Evolutionary conservation across 257 asterid genomes (phyloP), one percentile per base, ranked within the genome.

Genomic region (Ilex asprella): DNA sequence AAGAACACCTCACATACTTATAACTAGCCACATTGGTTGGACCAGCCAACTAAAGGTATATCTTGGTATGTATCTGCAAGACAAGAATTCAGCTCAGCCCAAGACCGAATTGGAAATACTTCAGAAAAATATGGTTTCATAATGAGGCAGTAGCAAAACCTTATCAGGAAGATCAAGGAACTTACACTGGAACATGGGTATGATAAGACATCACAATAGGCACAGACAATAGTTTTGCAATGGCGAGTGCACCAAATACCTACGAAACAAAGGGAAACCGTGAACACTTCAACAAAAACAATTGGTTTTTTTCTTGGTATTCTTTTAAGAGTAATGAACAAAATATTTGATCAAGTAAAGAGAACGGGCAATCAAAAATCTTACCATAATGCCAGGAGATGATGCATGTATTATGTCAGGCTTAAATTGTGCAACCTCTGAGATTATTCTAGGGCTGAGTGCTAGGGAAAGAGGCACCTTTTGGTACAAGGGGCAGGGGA

Each of bases 361-460:
- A 35, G 41, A 21, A 21, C 27, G 41, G 8, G 41, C 41, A 35
- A 35, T 35, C 8, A 35, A 3, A 35, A 61, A 67, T 39, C 65
- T 55, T 60, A 89, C 99, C 99, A 93, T 93, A 62, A 93, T 85
- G 30, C 99, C 99, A 10, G 99, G 99, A 63, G 99, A 93, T 16
- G 99, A 87, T 55, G 99, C 99, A 39, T 93, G 99, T 75, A 93
- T 85, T 53, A 93, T 89, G 70, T 93, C 99, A 13, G 97, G 99
- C 85, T 87, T 93, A 83, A 93, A 93, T 56, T 76, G 76, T 47
- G 94, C 81, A 30, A 93, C 99, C 31, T 88, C 99, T 63, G 97
- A 89, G 67, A 93, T 89, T 60, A 93, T 93, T 84, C 99, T 82
- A 46, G 99, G 99, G 82, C 99, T 93, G 67, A 93, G 96, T 59